phyloP scores from a whole-genome alignment of 164 flowering plant species.

The Dillenia turbinata region DNA sequence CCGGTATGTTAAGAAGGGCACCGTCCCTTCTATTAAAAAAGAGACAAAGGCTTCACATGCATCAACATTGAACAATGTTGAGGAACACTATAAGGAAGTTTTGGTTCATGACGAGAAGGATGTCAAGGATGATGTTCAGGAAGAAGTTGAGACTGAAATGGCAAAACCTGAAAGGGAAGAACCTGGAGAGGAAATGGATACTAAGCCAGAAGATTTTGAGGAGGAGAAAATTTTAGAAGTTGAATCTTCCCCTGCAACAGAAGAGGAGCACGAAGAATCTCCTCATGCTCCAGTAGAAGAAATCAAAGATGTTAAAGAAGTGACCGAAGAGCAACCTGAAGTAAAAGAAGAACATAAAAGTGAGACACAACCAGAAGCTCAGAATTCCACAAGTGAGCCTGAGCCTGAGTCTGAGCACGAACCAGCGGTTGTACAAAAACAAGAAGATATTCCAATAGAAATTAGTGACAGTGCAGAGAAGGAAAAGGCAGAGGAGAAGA shows the following conservation, averaged over 20 bases:
- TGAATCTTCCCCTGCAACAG: background rate
- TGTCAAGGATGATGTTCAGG: conserved; percentile 8
- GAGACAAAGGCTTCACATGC: background rate
- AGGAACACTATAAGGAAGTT: conserved; percentile 13
- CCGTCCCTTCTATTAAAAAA: background rate
- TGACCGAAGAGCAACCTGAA: background rate
- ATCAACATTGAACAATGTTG: background rate
- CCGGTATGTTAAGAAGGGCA: conserved; percentile 10
- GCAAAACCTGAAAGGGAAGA: conserved; percentile 7
- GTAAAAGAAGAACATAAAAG: background rate
- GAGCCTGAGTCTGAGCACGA: too few species aligned
- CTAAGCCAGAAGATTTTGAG: background rate
- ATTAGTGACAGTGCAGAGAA: background rate
- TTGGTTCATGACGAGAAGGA: conserved; percentile 10
- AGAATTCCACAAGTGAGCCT: too few species aligned
- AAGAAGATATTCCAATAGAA: background rate
- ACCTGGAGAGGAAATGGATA: conserved; percentile 5
- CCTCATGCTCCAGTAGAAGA: background rate
- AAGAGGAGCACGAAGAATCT: background rate
- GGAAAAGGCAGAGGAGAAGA: conserved; percentile 7
- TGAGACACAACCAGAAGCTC: background rate
- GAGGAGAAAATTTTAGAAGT: background rate
- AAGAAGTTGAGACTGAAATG: conserved; percentile 15
- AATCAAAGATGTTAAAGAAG: conserved; percentile 9
- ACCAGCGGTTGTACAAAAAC: too few species aligned